Evolutionary conservation across 768 basidiomycete genomes (phyloP).

Genomic region (Imleria badia): DNA sequence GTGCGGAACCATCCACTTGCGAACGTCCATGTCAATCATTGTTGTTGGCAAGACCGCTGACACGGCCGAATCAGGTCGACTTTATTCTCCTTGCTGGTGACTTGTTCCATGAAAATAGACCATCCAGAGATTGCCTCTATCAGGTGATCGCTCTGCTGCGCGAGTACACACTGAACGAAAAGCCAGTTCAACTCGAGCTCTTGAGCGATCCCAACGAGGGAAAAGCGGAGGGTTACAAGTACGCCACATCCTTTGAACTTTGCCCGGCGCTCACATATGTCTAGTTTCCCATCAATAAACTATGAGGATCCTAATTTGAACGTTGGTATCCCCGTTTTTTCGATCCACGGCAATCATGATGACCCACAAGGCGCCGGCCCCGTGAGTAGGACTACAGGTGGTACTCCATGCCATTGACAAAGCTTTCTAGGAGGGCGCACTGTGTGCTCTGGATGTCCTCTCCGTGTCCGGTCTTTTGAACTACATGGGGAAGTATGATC

Average conservation of each 20-base stretch:
- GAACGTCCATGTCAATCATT: neutral
- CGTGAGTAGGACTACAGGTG: conserved; percentile 43
- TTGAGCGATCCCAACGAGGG: conserved; percentile 93
- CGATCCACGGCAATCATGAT: conserved; percentile 99
- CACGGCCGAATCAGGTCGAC: conserved; percentile 64
- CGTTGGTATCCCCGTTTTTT: conserved; percentile 94
- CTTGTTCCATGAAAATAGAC: conserved; percentile 97
- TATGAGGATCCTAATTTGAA: conserved; percentile 98
- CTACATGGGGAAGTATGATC: conserved; percentile 96
- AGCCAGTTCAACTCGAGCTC: conserved; percentile 87
- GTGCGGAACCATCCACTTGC: neutral
- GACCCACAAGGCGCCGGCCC: conserved; percentile 96
- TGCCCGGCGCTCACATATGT: neutral
- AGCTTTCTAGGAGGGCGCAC: conserved; percentile 78
- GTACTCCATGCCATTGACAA: neutral
- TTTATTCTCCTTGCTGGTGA: conserved; percentile 95
- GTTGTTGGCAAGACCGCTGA: conserved; percentile 2
- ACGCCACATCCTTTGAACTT: conserved; percentile 23
- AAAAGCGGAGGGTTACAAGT: conserved; percentile 83
- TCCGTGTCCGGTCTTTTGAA: conserved; percentile 93
- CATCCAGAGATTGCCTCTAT: conserved; percentile 86
- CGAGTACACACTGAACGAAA: conserved; percentile 87
- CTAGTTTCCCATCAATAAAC: conserved; percentile 93
- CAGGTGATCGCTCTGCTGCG: conserved; percentile 86
- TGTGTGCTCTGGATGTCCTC: conserved; percentile 92